Percentiles rank a stretch among this genome's conserved stretches.
These are phyloP conservation scores for Ambrosiella beaveri DNA, from an alignment of 2,329 filamentous ascomycete species.

Conservation along the genomic window DNA sequence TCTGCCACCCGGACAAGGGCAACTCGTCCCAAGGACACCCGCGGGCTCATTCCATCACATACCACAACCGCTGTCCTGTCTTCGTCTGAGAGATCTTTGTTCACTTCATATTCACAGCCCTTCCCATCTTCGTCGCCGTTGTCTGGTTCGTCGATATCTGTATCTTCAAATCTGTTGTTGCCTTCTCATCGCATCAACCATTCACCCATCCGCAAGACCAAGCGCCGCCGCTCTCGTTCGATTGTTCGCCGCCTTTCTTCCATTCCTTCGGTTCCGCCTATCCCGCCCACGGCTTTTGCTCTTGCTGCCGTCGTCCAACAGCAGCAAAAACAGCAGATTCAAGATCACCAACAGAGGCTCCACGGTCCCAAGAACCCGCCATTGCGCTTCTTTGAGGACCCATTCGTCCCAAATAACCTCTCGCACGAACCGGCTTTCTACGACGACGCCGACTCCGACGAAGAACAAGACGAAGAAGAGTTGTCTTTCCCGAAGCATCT, in stretches of 20 bases:
- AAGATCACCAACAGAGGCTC: background rate
- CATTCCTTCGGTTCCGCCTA: background rate
- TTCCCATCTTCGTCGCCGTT: conserved; percentile 7
- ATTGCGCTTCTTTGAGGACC: background rate
- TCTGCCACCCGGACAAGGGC: background rate
- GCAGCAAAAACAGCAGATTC: background rate
- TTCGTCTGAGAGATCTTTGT: background rate
- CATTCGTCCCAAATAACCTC: background rate
- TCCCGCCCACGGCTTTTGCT: conserved; percentile 1
- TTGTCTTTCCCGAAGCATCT: background rate
- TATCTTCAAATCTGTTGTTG: conserved; percentile 1
- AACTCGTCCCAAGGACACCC: background rate
- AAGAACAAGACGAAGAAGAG: background rate
- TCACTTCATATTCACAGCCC: background rate
- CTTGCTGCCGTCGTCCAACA: background rate
- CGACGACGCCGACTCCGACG: conserved; percentile 1
- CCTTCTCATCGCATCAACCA: background rate
- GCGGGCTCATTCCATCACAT: background rate
- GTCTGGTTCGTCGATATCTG: conserved; percentile 2
- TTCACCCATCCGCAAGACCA: background rate
- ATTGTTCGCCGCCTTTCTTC: background rate
- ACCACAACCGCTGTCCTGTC: background rate
- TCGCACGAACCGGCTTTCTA: background rate
- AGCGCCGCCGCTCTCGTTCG: background rate
- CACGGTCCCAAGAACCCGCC: background rate